Conservation (phyloP, 2,329 filamentous ascomycete genomes). For the Colletotrichum cordylinicola region DNA sequence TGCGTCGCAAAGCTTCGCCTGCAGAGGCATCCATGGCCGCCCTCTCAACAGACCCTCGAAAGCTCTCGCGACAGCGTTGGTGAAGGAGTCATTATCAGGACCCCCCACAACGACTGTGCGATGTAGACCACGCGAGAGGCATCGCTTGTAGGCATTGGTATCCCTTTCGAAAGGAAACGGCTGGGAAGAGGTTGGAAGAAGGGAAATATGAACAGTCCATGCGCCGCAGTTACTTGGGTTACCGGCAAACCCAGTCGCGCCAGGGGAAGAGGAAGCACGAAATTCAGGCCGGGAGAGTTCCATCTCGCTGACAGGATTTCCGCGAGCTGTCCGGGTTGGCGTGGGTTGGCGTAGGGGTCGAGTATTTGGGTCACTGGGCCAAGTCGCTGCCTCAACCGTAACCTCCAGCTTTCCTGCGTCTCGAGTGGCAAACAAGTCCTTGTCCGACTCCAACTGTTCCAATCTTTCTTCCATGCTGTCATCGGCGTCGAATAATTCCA, state of each 20-base stretch:
- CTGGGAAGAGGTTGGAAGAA: constrained; percentile 58
- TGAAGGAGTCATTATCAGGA: constrained; percentile 54
- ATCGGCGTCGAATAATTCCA: constrained; percentile 56
- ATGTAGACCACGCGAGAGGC: constrained; percentile 64
- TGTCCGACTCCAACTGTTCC: constrained; percentile 51
- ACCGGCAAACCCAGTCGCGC: neutral
- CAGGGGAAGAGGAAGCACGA: neutral
- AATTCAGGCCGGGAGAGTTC: too few relatives aligned
- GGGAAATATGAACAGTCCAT: constrained; percentile 67
- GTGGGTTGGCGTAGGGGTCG: neutral
- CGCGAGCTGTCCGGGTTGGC: neutral
- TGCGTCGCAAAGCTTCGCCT: constrained; percentile 63
- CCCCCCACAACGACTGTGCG: constrained; percentile 61
- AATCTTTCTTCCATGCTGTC: constrained; percentile 61
- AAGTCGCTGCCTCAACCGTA: neutral
- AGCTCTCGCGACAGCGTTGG: constrained; percentile 50
- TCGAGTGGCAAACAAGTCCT: neutral
- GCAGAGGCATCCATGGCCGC: constrained; percentile 62
- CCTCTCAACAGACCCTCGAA: constrained; percentile 56
- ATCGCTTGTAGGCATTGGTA: constrained; percentile 65
- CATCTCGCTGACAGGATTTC: neutral
- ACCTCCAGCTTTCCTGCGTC: neutral
- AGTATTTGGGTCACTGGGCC: neutral
- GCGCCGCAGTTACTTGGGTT: constrained; percentile 29
- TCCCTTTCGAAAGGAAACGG: constrained; percentile 68